A percentile compares a stretch with the other conserved stretches of the same genome.
Evolutionary conservation across 2,329 filamentous ascomycete species (phyloP).

Genomic region (Paraconiothyrium brasiliense): DNA sequence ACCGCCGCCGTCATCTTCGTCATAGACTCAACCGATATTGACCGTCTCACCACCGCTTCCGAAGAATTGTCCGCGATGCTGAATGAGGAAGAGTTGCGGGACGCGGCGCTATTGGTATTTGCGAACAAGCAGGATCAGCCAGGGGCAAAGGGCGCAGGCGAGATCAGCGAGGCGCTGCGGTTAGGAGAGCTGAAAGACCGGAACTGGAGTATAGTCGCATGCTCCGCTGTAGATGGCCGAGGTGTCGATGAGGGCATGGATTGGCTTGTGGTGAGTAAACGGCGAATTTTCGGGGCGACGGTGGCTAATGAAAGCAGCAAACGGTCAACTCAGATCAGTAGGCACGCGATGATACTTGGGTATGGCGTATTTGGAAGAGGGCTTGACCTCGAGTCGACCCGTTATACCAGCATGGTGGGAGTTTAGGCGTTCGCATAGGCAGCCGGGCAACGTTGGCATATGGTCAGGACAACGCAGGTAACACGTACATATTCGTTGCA

Average conservation of each 20-base stretch:
- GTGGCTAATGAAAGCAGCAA: slow-evolving; percentile 24
- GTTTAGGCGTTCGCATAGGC: slow-evolving; percentile 23
- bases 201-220: slow-evolving; percentile 99
- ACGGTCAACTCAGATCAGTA: slow-evolving; percentile 30
- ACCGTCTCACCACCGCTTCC: slow-evolving; percentile 88
- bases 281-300: not conserved
- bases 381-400: slow-evolving; percentile 13
- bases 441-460: slow-evolving; percentile 10
- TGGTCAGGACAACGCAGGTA: not conserved
- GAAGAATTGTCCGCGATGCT: slow-evolving; percentile 96
- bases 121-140: slow-evolving; percentile 99
- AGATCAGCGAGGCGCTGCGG: slow-evolving; percentile 92
- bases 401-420: slow-evolving; percentile 26
- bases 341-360: not conserved
- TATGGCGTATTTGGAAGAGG: slow-evolving; percentile 8
- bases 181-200: slow-evolving; percentile 91
- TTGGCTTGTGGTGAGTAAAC: slow-evolving; percentile 83
- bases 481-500: not conserved
- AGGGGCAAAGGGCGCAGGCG: slow-evolving; percentile 92
- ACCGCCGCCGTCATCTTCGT: slow-evolving; percentile 99
- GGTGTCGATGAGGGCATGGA: slow-evolving; percentile 99
- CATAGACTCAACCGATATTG: slow-evolving; percentile 97
- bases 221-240: slow-evolving; percentile 92
- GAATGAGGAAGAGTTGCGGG: slow-evolving; percentile 94
- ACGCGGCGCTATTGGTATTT: slow-evolving; percentile 91